These are phyloP conservation scores for Mycosphaerella sp. DNA, from an alignment of 2,329 filamentous ascomycete genomes.

Conservation along the genomic window DNA sequence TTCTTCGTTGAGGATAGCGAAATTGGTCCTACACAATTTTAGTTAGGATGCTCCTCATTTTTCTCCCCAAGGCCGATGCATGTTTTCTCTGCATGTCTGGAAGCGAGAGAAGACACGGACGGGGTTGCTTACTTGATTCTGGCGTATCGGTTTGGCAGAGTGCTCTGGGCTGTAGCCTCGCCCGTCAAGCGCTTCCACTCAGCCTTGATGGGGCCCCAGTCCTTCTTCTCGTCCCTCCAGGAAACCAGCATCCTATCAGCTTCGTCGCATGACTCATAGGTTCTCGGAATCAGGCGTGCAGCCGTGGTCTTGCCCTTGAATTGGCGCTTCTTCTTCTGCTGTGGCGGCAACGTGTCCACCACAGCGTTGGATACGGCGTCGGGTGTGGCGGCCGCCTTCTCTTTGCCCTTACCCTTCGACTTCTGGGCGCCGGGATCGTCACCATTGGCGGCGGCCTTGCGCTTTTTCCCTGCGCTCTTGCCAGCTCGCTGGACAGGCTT, in stretches of 20 bases:
- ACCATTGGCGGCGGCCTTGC: constrained; percentile 8
- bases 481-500: background rate
- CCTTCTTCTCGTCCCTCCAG: constrained; percentile 24
- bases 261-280: constrained; percentile 26
- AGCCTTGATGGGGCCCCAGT: constrained; percentile 27
- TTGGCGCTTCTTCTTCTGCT: constrained; percentile 10
- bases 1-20: constrained; percentile 33
- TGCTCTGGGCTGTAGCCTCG: constrained; percentile 31
- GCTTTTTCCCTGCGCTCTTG: constrained; percentile 12
- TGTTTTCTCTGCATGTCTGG: background rate
- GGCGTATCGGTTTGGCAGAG: constrained; percentile 36
- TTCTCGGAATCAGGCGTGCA: constrained; percentile 18
- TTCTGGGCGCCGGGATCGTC: background rate
- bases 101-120: background rate
- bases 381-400: background rate
- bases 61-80: background rate
- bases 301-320: constrained; percentile 10
- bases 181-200: constrained; percentile 31
- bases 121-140: constrained; percentile 10
- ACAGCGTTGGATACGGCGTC: background rate
- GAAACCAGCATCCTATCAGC: constrained; percentile 28
- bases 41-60: background rate
- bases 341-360: background rate
- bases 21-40: constrained; percentile 32
- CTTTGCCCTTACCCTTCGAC: background rate